Evolutionary conservation across 441 rosid genomes (phyloP).

Genomic region (Croton setiger): DNA sequence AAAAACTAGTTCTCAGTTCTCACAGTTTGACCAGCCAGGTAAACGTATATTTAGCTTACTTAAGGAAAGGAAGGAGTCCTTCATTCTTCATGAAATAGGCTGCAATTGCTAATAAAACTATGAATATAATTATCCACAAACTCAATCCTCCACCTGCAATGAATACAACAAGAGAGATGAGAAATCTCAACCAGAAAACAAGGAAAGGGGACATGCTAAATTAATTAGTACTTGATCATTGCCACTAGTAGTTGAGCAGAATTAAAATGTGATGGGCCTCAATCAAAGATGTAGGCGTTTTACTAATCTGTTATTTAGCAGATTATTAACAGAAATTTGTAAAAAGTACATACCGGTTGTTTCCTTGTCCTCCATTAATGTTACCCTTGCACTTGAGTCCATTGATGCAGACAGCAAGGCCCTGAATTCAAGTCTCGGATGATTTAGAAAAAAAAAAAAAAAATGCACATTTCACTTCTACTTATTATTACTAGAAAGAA

Average conservation of each 20-base stretch:
- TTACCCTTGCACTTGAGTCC: constrained; percentile 92
- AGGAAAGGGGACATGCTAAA: background rate
- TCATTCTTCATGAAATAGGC: constrained; percentile 37
- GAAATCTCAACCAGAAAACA: background rate
- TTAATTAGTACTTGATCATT: background rate
- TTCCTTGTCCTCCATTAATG: constrained; percentile 44
- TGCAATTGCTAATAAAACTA: constrained; percentile 48
- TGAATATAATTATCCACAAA: constrained; percentile 40
- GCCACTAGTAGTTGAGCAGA: no score
- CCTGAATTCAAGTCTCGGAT: constrained; percentile 44
- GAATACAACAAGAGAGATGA: background rate
- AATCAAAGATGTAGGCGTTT: background rate
- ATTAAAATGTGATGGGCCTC: no score
- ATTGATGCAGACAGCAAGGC: constrained; percentile 76
- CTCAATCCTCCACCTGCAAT: constrained; percentile 40
- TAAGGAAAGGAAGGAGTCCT: constrained; percentile 29
- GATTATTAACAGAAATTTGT: background rate
- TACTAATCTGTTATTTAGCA: background rate
- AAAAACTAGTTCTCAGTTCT: background rate
- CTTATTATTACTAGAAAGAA: constrained; percentile 9
- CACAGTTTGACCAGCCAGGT: background rate
- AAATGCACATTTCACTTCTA: constrained; percentile 5
- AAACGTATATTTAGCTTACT: constrained; percentile 25
- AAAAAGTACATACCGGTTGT: constrained; percentile 33
- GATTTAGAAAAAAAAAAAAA: background rate